These are phyloP conservation scores for Veloporphyrellus conicus DNA, from an alignment of 1,284 basidiomycete species.

Conservation along the genomic window DNA sequence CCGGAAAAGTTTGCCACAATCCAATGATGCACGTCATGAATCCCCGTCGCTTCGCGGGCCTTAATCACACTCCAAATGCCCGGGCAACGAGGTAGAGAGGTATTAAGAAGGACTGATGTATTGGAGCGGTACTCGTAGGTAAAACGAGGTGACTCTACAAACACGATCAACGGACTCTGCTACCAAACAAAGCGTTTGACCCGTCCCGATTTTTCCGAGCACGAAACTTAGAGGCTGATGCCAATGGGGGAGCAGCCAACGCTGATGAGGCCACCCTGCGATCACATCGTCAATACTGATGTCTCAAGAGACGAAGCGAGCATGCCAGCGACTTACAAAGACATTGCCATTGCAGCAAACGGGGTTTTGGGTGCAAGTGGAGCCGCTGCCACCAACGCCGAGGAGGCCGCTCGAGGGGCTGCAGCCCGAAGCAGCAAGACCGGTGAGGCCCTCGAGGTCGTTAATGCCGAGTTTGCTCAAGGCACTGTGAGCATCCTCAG, in stretches of 20 bases:
- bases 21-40: too few relatives aligned
- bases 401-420: not conserved
- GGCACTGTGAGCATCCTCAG: not conserved
- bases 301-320: rapidly evolving
- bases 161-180: too few relatives aligned
- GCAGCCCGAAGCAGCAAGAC: constrained; percentile 3
- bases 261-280: constrained; percentile 29
- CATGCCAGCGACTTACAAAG: constrained; percentile 3
- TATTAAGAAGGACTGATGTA: too few relatives aligned
- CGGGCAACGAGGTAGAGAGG: too few relatives aligned
- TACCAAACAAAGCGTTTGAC: too few relatives aligned
- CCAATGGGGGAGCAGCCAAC: constrained; percentile 31
- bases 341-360: constrained; percentile 29
- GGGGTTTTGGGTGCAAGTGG: constrained; percentile 17
- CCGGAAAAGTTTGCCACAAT: too few relatives aligned
- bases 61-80: too few relatives aligned
- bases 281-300: not conserved
- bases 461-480: not conserved
- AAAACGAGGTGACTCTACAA: too few relatives aligned
- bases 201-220: too few relatives aligned
- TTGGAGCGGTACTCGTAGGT: too few relatives aligned
- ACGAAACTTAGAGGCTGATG: constrained; percentile 2
- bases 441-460: not conserved
- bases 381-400: constrained; percentile 1
- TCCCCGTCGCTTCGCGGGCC: too few relatives aligned